Base-by-base conservation (phyloP, 2,329 filamentous ascomycete genomes). In the Phialophora expanda region DNA sequence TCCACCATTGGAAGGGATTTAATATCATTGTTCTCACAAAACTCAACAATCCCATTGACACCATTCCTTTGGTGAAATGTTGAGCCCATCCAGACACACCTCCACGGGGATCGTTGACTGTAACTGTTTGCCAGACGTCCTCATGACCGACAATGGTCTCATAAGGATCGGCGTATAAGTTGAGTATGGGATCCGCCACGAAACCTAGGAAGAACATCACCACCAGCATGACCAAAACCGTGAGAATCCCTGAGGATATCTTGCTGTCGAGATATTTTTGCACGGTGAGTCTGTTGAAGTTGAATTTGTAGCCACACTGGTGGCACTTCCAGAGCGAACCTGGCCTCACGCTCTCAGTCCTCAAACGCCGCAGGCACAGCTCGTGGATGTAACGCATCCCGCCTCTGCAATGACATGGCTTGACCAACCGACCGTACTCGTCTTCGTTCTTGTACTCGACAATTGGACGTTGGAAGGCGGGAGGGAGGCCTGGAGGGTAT, bases 351-450 rank as follows among this genome's bases (percentile, higher is more conserved):
- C 92, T 87, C 51, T 91, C 85, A 69, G 89, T 85, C 71, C 95
- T 87, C 92, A 93, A 98, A 11, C 86, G 84, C 73, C 90, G 87
- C 56, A 99, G 83, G 75, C 95, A 99, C 32, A 88, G 90, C 78
- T 97, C 92, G 77, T 99, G 95, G 26, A 98, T 93, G 78, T 96
- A 97, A 80, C 91, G 91, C 72, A 94, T 91, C 46, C 91, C 92
- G 60, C 95, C 95, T 80, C 92, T 96, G 84, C 95, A 99, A 79
- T 89, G 88, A 83, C 95, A 99, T 41, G 95, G 95, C 61, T 90
- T 90, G 72, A 98, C 86, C 30, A 99, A 82, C 58, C 92, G 89
- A 46, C 92, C 92, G 32, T 90, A 85, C 70, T 72, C 70, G 54
- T 92, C 90, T 67, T 90, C 86, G 26, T 91, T 93, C 59, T 89